A percentile compares a stretch with the other conserved stretches of the same genome.
phyloP scores from a whole-genome alignment of 1,284 basidiomycete genomes.

The Schizopora paradoxa region DNA sequence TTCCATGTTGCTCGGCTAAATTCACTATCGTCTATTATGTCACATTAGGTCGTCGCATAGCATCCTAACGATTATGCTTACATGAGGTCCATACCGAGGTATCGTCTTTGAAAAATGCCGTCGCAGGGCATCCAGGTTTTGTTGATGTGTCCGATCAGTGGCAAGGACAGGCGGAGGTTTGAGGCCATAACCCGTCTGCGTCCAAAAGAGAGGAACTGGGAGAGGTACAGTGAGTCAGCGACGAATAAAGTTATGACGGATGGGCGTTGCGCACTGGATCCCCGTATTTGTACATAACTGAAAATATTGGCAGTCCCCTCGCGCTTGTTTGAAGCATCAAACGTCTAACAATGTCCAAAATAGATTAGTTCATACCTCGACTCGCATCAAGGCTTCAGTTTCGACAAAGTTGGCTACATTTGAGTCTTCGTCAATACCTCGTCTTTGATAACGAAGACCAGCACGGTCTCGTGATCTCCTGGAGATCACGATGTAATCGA shows the following conservation, averaged over 20 bases:
- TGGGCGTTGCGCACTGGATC: slow-evolving; percentile 60
- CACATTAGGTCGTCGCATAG: slow-evolving; percentile 9
- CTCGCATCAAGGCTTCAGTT: slow-evolving; percentile 82
- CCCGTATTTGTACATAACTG: slow-evolving; percentile 84
- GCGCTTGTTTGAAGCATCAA: slow-evolving; percentile 40
- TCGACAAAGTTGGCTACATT: slow-evolving; percentile 90
- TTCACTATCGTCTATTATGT: slow-evolving; percentile 70
- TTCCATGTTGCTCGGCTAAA: slow-evolving; percentile 86
- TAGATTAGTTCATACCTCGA: slow-evolving; percentile 49
- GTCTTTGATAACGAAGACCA: slow-evolving; percentile 91
- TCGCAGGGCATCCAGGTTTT: slow-evolving; percentile 66
- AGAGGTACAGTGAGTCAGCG: slow-evolving; percentile 13
- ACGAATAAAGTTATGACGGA: slow-evolving; percentile 6
- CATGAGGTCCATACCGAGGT: slow-evolving; percentile 72
- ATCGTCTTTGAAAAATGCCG: slow-evolving; percentile 73
- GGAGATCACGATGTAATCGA: slow-evolving; percentile 73
- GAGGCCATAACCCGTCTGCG: slow-evolving; percentile 75
- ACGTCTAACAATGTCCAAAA: neutral
- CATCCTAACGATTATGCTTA: slow-evolving; percentile 29
- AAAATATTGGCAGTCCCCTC: slow-evolving; percentile 74
- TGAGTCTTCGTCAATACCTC: slow-evolving; percentile 87
- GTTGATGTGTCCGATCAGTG: slow-evolving; percentile 65
- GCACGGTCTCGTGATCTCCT: slow-evolving; percentile 88
- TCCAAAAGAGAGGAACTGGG: slow-evolving; percentile 85
- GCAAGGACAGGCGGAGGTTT: slow-evolving; percentile 84